Base-by-base conservation (phyloP, 2,329 filamentous ascomycete genomes). In the Aspergillus ochraceus region DNA sequence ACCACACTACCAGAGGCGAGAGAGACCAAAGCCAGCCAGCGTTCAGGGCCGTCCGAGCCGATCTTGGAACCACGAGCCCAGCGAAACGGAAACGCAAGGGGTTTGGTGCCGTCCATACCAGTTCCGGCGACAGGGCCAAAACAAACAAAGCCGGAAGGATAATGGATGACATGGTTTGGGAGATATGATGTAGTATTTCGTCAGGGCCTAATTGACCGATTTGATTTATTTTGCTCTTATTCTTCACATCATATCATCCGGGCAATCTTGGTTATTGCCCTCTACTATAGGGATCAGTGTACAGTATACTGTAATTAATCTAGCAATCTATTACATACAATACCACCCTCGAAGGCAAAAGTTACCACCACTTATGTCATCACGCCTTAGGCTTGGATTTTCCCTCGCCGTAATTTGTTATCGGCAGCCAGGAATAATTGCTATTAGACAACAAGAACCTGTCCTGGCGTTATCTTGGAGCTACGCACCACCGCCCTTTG, bases 11-110 rank as follows among this genome's bases (percentile, higher is more conserved):
- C 32, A 32, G 50, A 50, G 50, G 49, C 57, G 12, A 36, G 32
- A 36, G 32, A 12, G 11, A 52, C 39, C 54, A 55, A 53, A 53
- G 55, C 32, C 39, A 53, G 55, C 32, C 39, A 30, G 36, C 54
- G 57, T 51, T 52, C 60, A 61, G 59, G 60, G 57, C 62, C 62
- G 60, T 64, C 60, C 60, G 62, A 64, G 51, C 60, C 60, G 60
- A 63, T 59, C 57, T 61, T 57, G 49, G 57, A 51, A 61, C 64
- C 66, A 68, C 64, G 66, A 66, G 64, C 61, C 58, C 56, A 59
- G 36, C 55, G 45, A 64, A 62, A 49, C 46, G 52, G 58, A 59
- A 60, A 65, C 52, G 64, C 66, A 67, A 68, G 64, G 64, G 63
- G 59, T 19, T n/a, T 42, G 19, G 30, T 24, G 53, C 53, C 39